Evolutionary conservation across 495 filamentous ascomycete species (phyloP).

Genomic region (Aeminium ludgeri): DNA sequence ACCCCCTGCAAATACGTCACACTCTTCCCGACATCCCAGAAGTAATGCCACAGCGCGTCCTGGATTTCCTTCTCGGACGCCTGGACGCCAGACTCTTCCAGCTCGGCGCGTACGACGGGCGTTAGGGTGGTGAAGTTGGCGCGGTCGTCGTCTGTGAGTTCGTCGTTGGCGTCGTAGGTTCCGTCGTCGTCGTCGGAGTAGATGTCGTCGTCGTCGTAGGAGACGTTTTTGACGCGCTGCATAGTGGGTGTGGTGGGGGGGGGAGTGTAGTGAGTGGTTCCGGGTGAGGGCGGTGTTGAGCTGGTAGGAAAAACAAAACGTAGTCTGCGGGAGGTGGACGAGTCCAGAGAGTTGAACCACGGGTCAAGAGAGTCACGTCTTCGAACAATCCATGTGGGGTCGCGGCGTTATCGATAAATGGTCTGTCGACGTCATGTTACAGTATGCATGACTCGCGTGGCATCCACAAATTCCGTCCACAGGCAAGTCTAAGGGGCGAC

Average conservation of each 20-base stretch:
- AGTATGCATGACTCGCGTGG: too few relatives aligned
- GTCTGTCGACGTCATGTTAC: too few relatives aligned
- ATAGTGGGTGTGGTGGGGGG: background rate
- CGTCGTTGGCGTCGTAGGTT: background rate
- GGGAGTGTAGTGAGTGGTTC: too few relatives aligned
- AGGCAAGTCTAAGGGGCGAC: too few relatives aligned
- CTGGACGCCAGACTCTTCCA: conserved; percentile 4
- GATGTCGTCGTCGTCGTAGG: conserved; percentile 23
- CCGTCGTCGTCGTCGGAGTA: conserved; percentile 20
- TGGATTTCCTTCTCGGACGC: conserved; percentile 58
- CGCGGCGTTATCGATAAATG: too few relatives aligned
- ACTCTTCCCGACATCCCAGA: conserved; percentile 76
- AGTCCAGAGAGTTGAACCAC: too few relatives aligned
- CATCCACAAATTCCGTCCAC: too few relatives aligned
- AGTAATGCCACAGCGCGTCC: conserved; percentile 89
- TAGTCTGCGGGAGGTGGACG: too few relatives aligned
- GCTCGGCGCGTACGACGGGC: conserved; percentile 12
- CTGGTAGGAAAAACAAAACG: too few relatives aligned
- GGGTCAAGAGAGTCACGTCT: too few relatives aligned
- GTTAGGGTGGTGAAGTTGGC: conserved; percentile 8
- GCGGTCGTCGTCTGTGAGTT: conserved; percentile 11
- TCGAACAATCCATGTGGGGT: too few relatives aligned
- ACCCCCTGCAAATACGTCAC: conserved; percentile 56
- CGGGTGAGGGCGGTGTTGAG: too few relatives aligned
- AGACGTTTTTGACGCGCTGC: conserved; percentile 24